Conservation (phyloP, 75 land plant species). For the Selaginella tamariscina region DNA sequence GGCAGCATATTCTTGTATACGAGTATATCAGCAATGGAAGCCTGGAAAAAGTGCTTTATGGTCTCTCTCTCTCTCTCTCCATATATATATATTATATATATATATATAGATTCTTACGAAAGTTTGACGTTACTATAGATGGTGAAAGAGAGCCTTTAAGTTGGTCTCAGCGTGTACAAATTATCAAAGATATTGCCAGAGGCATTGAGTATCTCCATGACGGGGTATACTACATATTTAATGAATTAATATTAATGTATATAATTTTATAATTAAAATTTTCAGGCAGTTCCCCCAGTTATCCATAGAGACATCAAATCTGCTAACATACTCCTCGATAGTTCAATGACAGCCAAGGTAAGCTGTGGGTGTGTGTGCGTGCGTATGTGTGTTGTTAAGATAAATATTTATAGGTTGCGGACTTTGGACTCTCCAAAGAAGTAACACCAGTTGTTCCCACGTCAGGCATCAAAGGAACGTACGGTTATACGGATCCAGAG, state of each 20-base stretch:
- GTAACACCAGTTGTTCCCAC: slow-evolving; percentile 33
- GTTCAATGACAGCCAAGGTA: slow-evolving; percentile 8
- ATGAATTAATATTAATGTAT: too few species aligned
- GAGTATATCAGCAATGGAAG: not conserved
- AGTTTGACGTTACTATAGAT: not conserved
- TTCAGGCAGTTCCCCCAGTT: slow-evolving; percentile 11
- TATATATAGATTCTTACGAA: not conserved
- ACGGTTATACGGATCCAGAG: not conserved
- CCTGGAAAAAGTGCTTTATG: not conserved
- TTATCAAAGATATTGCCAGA: slow-evolving; percentile 21
- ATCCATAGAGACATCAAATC: slow-evolving; percentile 9
- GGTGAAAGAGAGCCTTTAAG: slow-evolving; percentile 12
- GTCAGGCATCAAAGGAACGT: slow-evolving; percentile 35
- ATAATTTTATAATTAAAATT: not conserved
- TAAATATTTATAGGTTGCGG: slow-evolving; percentile 48
- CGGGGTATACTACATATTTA: slow-evolving; percentile 20
- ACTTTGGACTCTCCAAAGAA: slow-evolving; percentile 83
- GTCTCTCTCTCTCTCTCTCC: not conserved
- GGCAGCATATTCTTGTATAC: not conserved
- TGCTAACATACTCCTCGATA: slow-evolving; percentile 5
- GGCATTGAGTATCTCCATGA: slow-evolving; percentile 31
- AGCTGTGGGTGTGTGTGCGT: not conserved
- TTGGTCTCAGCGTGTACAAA: slow-evolving; percentile 19
- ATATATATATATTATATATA: too few species aligned
- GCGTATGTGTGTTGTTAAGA: not conserved